phyloP scores from a whole-genome alignment of 1,284 basidiomycete genomes.

The Cutaneotrichosporon sp. region DNA sequence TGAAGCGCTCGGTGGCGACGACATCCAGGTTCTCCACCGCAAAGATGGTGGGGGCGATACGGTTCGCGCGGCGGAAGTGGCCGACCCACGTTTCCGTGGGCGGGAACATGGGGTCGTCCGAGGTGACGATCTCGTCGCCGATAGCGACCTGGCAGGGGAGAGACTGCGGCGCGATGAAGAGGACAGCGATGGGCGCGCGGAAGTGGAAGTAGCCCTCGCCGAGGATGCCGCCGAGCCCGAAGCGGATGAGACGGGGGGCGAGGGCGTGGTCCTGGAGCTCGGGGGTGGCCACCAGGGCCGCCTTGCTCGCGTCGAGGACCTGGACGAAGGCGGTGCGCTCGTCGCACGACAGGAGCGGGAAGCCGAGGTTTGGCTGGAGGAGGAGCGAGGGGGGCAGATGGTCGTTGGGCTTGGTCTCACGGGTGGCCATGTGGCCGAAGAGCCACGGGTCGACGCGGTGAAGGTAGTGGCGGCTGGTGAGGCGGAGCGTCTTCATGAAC shows the following conservation, averaged over 20 bases:
- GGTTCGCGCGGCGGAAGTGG: not conserved
- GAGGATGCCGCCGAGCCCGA: not conserved
- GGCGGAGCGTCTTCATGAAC: conserved; percentile 8
- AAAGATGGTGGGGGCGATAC: not conserved
- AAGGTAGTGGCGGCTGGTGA: not conserved
- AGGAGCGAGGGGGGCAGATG: not conserved
- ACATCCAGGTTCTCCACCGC: not conserved
- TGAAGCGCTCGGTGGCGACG: not conserved
- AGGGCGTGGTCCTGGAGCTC: not conserved
- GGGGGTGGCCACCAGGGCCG: not conserved
- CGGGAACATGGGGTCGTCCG: not conserved
- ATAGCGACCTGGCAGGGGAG: not conserved
- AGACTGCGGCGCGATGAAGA: not conserved
- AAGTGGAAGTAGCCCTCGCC: not conserved
- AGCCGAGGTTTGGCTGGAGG: not conserved
- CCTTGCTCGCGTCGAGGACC: not conserved
- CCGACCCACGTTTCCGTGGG: not conserved
- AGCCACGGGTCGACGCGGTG: conserved; percentile 10
- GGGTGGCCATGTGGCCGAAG: not conserved
- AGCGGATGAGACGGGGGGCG: not conserved
- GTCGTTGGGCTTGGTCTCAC: not conserved
- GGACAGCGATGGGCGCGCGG: not conserved
- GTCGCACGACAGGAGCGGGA: not conserved
- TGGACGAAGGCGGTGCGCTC: not conserved
- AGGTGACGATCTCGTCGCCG: not conserved